These are phyloP conservation scores for Lyophyllum decastes DNA, from an alignment of 768 basidiomycete genomes.

Conservation along the genomic window DNA sequence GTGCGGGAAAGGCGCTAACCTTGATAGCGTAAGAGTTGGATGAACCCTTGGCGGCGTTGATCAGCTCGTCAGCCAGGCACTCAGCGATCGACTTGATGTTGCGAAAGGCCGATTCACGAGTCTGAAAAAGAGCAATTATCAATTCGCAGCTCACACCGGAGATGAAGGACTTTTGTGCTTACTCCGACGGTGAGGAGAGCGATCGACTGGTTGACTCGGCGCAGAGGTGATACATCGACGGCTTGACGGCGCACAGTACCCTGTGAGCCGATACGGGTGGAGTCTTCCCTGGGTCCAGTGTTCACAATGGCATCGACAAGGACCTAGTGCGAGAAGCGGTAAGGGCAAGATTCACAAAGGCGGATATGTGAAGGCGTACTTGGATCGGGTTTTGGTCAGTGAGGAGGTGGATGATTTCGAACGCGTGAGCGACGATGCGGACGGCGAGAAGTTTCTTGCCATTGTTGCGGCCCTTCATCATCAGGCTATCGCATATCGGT, in stretches of 20 bases:
- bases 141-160: not conserved
- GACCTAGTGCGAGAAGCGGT: slow-evolving; percentile 48
- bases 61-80: slow-evolving; percentile 98
- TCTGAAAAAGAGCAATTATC: slow-evolving; percentile 47
- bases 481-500: slow-evolving; percentile 58
- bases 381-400: slow-evolving; percentile 99
- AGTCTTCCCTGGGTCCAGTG: slow-evolving; percentile 99
- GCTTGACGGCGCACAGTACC: slow-evolving; percentile 99
- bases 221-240: slow-evolving; percentile 98
- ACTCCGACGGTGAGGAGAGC: slow-evolving; percentile 95
- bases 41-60: slow-evolving; percentile 99
- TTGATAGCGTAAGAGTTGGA: slow-evolving; percentile 99
- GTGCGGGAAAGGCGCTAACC: slow-evolving; percentile 43
- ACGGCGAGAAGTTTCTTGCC: slow-evolving; percentile 99
- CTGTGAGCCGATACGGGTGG: slow-evolving; percentile 99
- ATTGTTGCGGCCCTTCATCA: slow-evolving; percentile 99
- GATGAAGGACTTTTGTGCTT: slow-evolving; percentile 33
- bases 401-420: slow-evolving; percentile 99
- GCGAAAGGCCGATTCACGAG: slow-evolving; percentile 99
- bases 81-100: slow-evolving; percentile 99
- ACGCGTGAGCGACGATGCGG: slow-evolving; percentile 98
- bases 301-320: slow-evolving; percentile 99
- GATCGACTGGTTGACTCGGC: slow-evolving; percentile 97
- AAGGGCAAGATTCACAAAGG: slow-evolving; percentile 7
- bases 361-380: slow-evolving; percentile 46